Base-by-base conservation (phyloP, 2,329 filamentous ascomycete genomes). In the Clonostachys rosea region DNA sequence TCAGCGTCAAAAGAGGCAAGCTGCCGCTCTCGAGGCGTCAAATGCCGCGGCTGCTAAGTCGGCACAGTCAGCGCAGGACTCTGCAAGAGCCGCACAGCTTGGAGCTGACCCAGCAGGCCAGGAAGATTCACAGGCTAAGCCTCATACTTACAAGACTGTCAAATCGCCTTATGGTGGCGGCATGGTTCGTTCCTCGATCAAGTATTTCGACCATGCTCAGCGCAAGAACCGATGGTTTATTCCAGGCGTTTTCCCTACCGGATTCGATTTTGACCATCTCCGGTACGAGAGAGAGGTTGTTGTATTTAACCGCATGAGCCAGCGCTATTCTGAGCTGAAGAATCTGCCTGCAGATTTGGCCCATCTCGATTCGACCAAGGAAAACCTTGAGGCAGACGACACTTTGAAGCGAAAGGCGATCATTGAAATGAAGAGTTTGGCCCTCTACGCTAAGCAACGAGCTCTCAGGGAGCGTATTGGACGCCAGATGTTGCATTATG, bases 401-500 rank as follows among this genome's bases (percentile, higher is more conserved):
- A 83, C 84, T 2, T 70, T 95, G 44, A 97, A 96, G 72, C 72
- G 91, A 45, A 91, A 92, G 65, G 89, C 91, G 20, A 77, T 96
- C 54, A 96, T 99, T 49, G 94, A 99, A 71, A 90, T 95, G 74
- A 97, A 96, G 75, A 88, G 89, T 62, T 76, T 97, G 35, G 84
- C 84, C 44, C 71, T 96, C n/a, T 84, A 96, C 45, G 84, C 88
- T 1, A 95, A 95, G 67, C 94, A 99, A 64, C 84, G 88, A 43
- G 81, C 86, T 10, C 74, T 99, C 56, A 86, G 95, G 48, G 89
- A 94, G 56, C 87, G 87, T 63, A 86, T 99, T 53, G 88, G 90
- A 47, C 84, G 88, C 46, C 89, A 95, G 62, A 95, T 99, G 86
- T 85, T 96, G 63, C 86, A 95, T 60, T 95, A 92, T 50, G 91